Base-by-base conservation (phyloP, 108 stramenopile genomes). In the Pseudonitzschia delicatissima region DNA sequence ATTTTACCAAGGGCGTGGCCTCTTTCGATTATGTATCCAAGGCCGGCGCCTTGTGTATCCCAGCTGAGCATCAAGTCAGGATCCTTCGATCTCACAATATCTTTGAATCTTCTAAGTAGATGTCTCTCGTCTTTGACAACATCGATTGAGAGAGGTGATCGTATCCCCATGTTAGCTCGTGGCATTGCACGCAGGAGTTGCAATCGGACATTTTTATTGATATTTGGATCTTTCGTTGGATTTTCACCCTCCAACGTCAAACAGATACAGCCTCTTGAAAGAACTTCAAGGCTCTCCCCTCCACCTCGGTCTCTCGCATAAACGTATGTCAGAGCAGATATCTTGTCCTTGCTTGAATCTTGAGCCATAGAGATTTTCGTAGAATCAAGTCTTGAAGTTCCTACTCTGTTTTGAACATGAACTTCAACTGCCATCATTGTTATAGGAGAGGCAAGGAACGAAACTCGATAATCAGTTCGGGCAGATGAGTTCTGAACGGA, bases 381-480 rank as follows among this genome's bases (percentile, higher is more conserved):
- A 15, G 86, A 77, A 62, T 88, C 88, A 50, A 77, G 78, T 8
- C 77, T 32, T 6, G 86, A 84, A 29, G 70, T 74, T n/a, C 83
- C 87, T 15, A 70, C 84, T 32, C 93, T 68, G 61, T 90, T 92
- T 64, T 94, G 93, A 7, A 88, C 87, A 78, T 94, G 93, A 42
- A 92, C 77, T 67, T 94, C 93, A 33, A 94, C 77, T 3, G 86
- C 79, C 85, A 94, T 87, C 55, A 90, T 70, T 15, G 93, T 85
- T 9, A 94, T 45, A n/a, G 92, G 92, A 13, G 77, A 45, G 9
- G 78, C 76, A 21, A 80, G 34, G 28, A 52, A 65, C 5, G 27
- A 47, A 20, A 29, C 32, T n/a, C 8, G 23, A 5, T 35, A 21
- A 50, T 35, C 20, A 13, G 11, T 26, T 18, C 26, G 39, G 6